These are phyloP conservation scores for Kodamaea leandrae DNA, from an alignment of 805 yeast genomes.

Conservation along the genomic window DNA sequence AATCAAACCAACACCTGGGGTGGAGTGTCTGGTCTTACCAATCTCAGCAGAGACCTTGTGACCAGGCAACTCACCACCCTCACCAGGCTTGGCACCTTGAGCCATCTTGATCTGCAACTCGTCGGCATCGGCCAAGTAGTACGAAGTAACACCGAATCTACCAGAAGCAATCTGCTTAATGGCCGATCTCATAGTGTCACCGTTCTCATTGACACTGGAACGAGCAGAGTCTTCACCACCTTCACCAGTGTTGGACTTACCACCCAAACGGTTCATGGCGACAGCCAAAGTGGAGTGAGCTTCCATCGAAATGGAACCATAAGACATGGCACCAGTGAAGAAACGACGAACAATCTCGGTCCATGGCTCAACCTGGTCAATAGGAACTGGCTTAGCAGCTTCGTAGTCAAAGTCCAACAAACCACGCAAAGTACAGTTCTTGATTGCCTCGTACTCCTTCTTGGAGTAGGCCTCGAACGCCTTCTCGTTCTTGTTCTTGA, in stretches of 20 bases:
- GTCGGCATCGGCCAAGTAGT: slow-evolving; percentile 92
- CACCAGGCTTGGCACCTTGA: slow-evolving; percentile 99
- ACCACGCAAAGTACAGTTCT: slow-evolving; percentile 92
- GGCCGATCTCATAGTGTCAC: slow-evolving; percentile 98
- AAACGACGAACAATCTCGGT: slow-evolving; percentile 96
- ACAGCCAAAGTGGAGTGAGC: slow-evolving; percentile 97
- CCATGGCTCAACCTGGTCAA: slow-evolving; percentile 99
- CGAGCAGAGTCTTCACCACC: slow-evolving; percentile 98
- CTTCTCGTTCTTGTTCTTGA: slow-evolving; percentile 88
- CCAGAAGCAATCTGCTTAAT: slow-evolving; percentile 98
- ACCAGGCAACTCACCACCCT: slow-evolving; percentile 98
- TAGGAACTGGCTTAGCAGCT: slow-evolving; percentile 70
- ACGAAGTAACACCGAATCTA: slow-evolving; percentile 95
- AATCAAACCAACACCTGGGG: slow-evolving; percentile 94
- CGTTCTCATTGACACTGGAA: slow-evolving; percentile 72
- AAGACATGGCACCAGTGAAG: slow-evolving; percentile 99
- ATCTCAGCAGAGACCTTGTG: slow-evolving; percentile 84
- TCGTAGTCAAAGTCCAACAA: slow-evolving; percentile 86
- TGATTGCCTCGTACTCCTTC: slow-evolving; percentile 88
- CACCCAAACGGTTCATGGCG: slow-evolving; percentile 97
- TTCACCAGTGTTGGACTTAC: slow-evolving; percentile 97
- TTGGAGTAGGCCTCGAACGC: slow-evolving; percentile 89
- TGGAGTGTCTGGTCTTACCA: slow-evolving; percentile 94
- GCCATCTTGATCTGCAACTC: slow-evolving; percentile 98
- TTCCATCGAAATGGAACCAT: slow-evolving; percentile 98